These are phyloP conservation scores for Bodo saltans DNA, from an alignment of 78 protist species.

Conservation along the genomic window DNA sequence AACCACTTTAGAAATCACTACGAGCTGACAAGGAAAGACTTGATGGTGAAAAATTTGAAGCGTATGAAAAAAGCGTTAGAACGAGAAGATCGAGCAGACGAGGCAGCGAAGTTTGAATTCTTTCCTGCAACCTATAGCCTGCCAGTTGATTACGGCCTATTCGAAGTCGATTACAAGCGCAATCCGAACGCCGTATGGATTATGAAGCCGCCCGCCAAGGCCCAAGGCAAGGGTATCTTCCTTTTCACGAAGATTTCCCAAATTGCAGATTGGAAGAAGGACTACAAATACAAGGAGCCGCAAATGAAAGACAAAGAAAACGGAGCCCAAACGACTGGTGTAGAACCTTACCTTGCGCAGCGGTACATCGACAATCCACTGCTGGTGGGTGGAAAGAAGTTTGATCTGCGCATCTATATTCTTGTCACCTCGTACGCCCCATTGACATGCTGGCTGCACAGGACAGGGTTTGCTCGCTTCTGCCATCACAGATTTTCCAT, in stretches of 20 bases:
- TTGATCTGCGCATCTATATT: slow-evolving; percentile 61
- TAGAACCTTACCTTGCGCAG: slow-evolving; percentile 55
- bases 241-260: slow-evolving; percentile 68
- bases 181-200: slow-evolving; percentile 49
- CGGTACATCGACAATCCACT: slow-evolving; percentile 57
- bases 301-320: slow-evolving; percentile 11
- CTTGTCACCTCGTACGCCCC: slow-evolving; percentile 61
- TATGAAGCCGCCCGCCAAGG: slow-evolving; percentile 67
- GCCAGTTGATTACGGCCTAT: slow-evolving; percentile 69
- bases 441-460: slow-evolving; percentile 53
- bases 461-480: slow-evolving; percentile 84
- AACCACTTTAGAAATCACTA: slow-evolving; percentile 73
- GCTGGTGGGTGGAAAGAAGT: slow-evolving; percentile 68
- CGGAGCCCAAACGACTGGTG: background rate
- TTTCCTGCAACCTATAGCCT: slow-evolving; percentile 59
- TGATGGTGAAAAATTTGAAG: slow-evolving; percentile 58
- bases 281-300: slow-evolving; percentile 13
- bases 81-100: slow-evolving; percentile 38
- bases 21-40: slow-evolving; percentile 75
- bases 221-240: slow-evolving; percentile 85
- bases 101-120: slow-evolving; percentile 54
- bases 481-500: slow-evolving; percentile 28
- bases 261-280: slow-evolving; percentile 63
- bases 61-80: slow-evolving; percentile 33
- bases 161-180: slow-evolving; percentile 59